Percentiles rank a stretch among this genome's conserved stretches.
These are phyloP conservation scores for Boletellus ananiceps DNA, from an alignment of 768 basidiomycete species.

Conservation along the genomic window DNA sequence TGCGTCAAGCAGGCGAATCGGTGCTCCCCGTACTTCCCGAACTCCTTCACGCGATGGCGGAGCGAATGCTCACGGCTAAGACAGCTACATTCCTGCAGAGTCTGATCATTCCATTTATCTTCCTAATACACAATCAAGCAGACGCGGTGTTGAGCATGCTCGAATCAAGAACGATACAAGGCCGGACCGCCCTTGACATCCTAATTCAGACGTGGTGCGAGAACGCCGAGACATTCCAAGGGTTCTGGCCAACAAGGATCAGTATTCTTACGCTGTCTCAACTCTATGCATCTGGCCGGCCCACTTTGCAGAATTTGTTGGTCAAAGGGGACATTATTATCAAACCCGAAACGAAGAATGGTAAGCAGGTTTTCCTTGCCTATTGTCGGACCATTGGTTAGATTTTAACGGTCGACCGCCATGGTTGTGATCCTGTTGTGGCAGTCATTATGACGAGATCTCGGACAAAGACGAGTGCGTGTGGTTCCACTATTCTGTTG, in stretches of 20 bases:
- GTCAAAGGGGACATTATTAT: conserved; percentile 95
- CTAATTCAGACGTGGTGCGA: conserved; percentile 94
- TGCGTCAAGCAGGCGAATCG: conserved; percentile 76
- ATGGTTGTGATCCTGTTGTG: conserved; percentile 21
- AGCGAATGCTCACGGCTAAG: conserved; percentile 76
- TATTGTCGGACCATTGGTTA: conserved; percentile 3
- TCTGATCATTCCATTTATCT: conserved; percentile 89
- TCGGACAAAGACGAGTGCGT: conserved; percentile 77
- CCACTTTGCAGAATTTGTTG: conserved; percentile 57
- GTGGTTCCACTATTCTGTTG: conserved; percentile 5
- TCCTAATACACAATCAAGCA: conserved; percentile 83
- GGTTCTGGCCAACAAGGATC: conserved; percentile 87
- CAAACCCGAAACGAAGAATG: conserved; percentile 71
- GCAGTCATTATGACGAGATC: conserved; percentile 97
- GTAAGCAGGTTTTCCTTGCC: conserved; percentile 43
- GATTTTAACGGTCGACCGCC: conserved; percentile 11
- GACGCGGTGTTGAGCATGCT: conserved; percentile 76
- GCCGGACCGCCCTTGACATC: conserved; percentile 71
- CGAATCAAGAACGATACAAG: conserved; percentile 58
- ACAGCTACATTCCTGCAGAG: conserved; percentile 93
- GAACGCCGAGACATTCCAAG: conserved; percentile 90
- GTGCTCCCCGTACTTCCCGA: conserved; percentile 85
- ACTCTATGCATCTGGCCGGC: conserved; percentile 63
- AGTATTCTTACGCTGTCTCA: conserved; percentile 79
- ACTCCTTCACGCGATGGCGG: conserved; percentile 78